Conservation (phyloP, 306 rosid species). For the Cicer bijugum region DNA sequence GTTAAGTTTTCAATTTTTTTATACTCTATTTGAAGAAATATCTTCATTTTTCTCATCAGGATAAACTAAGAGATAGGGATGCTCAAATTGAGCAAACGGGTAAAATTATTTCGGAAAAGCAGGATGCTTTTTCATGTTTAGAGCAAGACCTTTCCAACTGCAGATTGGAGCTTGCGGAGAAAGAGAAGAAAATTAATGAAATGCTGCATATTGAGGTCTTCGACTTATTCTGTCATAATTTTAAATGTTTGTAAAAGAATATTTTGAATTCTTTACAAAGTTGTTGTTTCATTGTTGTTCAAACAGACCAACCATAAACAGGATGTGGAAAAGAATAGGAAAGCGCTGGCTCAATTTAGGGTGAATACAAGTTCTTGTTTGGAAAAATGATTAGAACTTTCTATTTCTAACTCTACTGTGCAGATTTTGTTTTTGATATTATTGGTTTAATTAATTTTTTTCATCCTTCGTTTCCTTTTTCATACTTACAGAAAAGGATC, state of each 20-base stretch:
- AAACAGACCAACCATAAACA: constrained; percentile 68
- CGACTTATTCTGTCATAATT: constrained; percentile 16
- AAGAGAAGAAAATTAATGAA: constrained; percentile 71
- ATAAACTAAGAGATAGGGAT: constrained; percentile 70
- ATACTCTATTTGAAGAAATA: neutral
- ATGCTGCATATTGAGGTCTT: constrained; percentile 65
- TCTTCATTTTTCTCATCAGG: constrained; percentile 53
- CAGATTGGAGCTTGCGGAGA: constrained; percentile 64
- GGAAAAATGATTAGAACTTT: neutral
- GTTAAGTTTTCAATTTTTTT: neutral
- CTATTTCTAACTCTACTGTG: neutral
- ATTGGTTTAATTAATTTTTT: neutral
- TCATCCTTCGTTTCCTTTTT: neutral
- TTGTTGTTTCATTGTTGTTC: constrained; percentile 32
- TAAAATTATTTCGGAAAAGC: constrained; percentile 61
- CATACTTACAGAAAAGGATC: constrained; percentile 58
- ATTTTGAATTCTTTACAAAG: constrained; percentile 4
- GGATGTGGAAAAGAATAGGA: constrained; percentile 73
- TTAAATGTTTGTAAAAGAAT: neutral
- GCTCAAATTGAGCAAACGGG: constrained; percentile 62
- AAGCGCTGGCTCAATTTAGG: constrained; percentile 57
- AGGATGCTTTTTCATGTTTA: constrained; percentile 56
- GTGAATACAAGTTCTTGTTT: constrained; percentile 46
- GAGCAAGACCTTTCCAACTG: constrained; percentile 74
- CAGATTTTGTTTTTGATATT: neutral